phyloP scores from a whole-genome alignment of 768 basidiomycete genomes.

The Chalciporus piperatus region DNA sequence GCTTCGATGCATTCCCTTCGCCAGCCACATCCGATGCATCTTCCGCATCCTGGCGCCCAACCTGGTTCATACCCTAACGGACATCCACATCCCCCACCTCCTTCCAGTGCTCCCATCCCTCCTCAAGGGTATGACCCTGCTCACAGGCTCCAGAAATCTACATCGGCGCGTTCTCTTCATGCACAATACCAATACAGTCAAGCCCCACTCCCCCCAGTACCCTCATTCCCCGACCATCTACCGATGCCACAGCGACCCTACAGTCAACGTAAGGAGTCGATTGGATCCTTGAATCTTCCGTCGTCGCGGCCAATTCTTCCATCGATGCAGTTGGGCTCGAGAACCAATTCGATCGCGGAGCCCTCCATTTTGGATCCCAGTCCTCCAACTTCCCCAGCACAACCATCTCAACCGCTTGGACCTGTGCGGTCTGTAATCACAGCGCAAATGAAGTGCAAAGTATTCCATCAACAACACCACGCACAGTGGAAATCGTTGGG shows the following conservation, averaged over 20 bases:
- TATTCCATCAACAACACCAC: conserved; percentile 93
- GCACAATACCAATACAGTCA: conserved; percentile 47
- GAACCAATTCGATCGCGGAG: conserved; percentile 49
- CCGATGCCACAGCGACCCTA: conserved; percentile 28
- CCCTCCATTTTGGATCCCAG: conserved; percentile 65
- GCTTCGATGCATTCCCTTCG: conserved; percentile 28
- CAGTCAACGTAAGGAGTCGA: conserved; percentile 19
- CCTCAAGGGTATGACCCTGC: conserved; percentile 45
- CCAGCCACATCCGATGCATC: conserved; percentile 24
- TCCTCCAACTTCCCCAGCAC: conserved; percentile 80
- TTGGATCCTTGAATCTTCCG: conserved; percentile 32
- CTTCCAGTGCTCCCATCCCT: conserved; percentile 9
- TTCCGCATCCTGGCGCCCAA: conserved; percentile 22
- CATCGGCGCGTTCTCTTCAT: conserved; percentile 59
- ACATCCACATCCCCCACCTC: conserved; percentile 9
- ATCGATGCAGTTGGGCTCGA: conserved; percentile 55
- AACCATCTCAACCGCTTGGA: conserved; percentile 52
- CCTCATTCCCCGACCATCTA: conserved; percentile 34
- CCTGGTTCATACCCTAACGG: conserved; percentile 8
- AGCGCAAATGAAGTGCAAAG: conserved; percentile 96
- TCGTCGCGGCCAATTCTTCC: conserved; percentile 56
- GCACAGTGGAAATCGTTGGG: conserved; percentile 98
- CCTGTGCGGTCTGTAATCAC: conserved; percentile 76
- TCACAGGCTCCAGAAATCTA: conserved; percentile 45
- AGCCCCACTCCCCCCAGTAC: conserved; percentile 35